These are phyloP conservation scores for Pluteus cervinus DNA, from an alignment of 768 basidiomycete species.

Conservation along the genomic window DNA sequence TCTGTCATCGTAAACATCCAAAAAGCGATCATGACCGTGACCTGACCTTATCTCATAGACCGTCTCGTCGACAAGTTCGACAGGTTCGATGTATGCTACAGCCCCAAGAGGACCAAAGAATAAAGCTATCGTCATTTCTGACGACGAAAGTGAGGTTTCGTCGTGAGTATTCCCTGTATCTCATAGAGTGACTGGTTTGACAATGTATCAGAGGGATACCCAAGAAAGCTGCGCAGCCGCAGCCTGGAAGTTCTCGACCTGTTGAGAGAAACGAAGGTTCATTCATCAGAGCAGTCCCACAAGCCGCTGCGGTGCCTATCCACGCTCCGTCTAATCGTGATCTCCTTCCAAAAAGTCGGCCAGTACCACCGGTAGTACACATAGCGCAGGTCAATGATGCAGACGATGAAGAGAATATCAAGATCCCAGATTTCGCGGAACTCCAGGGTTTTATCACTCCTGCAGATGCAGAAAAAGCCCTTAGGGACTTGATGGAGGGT, in stretches of 20 bases:
- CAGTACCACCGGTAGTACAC: neutral
- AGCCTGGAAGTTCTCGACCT: constrained; percentile 3
- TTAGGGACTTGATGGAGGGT: constrained; percentile 71
- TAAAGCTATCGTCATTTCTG: constrained; percentile 27
- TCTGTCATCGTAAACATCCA: constrained; percentile 21
- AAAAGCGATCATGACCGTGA: neutral
- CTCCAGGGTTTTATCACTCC: constrained; percentile 28
- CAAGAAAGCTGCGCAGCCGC: constrained; percentile 4
- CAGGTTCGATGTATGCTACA: constrained; percentile 7
- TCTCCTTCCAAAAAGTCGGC: constrained; percentile 10
- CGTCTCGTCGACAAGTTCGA: constrained; percentile 19
- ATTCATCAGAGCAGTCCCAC: constrained; percentile 8
- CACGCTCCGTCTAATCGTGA: constrained; percentile 30
- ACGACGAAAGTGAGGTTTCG: constrained; percentile 27
- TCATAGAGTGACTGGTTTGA: constrained; percentile 6
- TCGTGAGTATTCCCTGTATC: constrained; percentile 7
- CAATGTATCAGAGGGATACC: neutral
- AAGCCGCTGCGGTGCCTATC: constrained; percentile 19
- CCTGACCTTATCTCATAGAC: constrained; percentile 13
- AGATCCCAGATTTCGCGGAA: constrained; percentile 19
- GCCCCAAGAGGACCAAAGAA: constrained; percentile 4
- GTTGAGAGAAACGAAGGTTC: constrained; percentile 6
- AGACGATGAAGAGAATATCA: constrained; percentile 24
- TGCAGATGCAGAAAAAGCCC: constrained; percentile 68
- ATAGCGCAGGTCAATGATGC: constrained; percentile 4